phyloP scores from a whole-genome alignment of 73 alveolate species.

The Stentor roeselii region DNA sequence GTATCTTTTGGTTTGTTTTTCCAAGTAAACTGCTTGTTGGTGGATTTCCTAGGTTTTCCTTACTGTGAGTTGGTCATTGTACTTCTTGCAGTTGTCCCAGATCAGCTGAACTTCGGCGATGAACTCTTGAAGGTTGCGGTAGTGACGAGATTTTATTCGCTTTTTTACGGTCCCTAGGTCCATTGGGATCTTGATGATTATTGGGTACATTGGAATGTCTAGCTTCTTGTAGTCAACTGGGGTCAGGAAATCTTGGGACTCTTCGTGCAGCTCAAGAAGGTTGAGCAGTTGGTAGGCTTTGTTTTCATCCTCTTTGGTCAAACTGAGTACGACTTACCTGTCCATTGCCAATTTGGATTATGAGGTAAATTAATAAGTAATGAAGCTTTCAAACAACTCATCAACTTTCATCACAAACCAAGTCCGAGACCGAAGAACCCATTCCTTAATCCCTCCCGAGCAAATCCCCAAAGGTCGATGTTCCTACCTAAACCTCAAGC shows the following conservation, averaged over 20 bases:
- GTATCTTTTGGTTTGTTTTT: slow-evolving; percentile 12
- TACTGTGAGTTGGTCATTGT: slow-evolving; percentile 37
- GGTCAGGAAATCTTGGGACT: slow-evolving; percentile 71
- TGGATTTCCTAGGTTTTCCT: neutral
- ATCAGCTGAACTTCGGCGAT: slow-evolving; percentile 46
- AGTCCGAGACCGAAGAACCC: no score
- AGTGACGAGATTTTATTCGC: slow-evolving; percentile 36
- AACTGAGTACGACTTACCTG: no score
- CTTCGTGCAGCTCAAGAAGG: slow-evolving; percentile 26
- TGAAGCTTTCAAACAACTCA: no score
- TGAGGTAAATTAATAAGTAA: no score
- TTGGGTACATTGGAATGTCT: slow-evolving; percentile 48
- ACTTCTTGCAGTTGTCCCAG: slow-evolving; percentile 62
- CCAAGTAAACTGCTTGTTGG: slow-evolving; percentile 2
- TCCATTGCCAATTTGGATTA: no score
- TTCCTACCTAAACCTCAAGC: neutral
- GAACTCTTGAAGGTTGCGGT: slow-evolving; percentile 39
- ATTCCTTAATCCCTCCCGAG: no score
- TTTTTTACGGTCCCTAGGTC: slow-evolving; percentile 49
- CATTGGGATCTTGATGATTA: slow-evolving; percentile 55
- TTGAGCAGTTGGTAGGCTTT: neutral
- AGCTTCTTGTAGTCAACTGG: slow-evolving; percentile 73
- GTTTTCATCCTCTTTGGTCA: no score
- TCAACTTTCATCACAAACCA: no score
- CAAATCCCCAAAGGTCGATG: no score